Evolutionary conservation across 495 filamentous ascomycete species (phyloP).

Genomic region (Articulospora tetracladia): DNA sequence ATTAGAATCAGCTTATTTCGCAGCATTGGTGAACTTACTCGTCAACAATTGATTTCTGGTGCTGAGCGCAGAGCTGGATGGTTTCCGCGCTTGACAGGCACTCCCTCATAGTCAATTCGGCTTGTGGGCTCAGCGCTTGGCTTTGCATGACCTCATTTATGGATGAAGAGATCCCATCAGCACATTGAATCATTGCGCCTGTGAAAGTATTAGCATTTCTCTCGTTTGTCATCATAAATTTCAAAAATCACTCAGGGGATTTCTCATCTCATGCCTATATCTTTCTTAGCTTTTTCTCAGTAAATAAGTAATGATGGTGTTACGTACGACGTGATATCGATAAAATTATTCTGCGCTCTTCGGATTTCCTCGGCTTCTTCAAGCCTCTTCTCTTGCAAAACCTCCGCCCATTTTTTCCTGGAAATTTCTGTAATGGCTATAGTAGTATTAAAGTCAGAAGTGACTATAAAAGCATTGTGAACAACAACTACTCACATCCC

Average conservation of each 20-base stretch:
- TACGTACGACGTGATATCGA: slow-evolving; percentile 69
- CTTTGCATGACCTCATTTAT: slow-evolving; percentile 2
- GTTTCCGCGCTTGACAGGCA: slow-evolving; percentile 74
- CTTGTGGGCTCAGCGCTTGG: background rate
- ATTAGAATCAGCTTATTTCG: background rate
- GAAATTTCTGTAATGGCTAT: slow-evolving; percentile 42
- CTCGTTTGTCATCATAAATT: background rate
- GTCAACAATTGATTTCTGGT: slow-evolving; percentile 76
- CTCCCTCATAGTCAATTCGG: slow-evolving; percentile 37
- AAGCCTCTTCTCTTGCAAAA: slow-evolving; percentile 56
- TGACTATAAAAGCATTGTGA: no score
- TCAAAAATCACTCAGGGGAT: slow-evolving; percentile 48
- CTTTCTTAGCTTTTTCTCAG: background rate
- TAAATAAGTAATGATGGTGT: background rate
- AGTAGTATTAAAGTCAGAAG: no score
- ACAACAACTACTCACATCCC: background rate
- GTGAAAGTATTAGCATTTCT: background rate
- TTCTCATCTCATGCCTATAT: slow-evolving; percentile 68
- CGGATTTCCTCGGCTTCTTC: slow-evolving; percentile 63
- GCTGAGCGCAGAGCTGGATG: slow-evolving; percentile 74
- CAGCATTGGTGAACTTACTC: slow-evolving; percentile 3
- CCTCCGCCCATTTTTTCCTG: slow-evolving; percentile 58
- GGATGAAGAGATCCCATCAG: slow-evolving; percentile 41
- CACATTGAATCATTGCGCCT: slow-evolving; percentile 74
- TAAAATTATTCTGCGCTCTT: slow-evolving; percentile 75